Conservation (phyloP, 345 rosid species). For the Lenwebbia sp. region DNA sequence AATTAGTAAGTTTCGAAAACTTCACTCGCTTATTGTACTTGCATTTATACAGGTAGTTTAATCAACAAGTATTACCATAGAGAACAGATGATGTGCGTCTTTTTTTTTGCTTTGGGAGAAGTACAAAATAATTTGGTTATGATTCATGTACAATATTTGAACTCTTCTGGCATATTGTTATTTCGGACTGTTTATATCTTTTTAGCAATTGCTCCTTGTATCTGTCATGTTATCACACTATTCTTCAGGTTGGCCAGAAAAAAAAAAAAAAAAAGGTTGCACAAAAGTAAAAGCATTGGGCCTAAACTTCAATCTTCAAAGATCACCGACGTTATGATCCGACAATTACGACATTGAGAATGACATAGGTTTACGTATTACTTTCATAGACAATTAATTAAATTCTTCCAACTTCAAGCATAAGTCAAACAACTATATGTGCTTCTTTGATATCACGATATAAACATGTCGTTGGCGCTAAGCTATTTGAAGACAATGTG, state of each 20-base stretch:
- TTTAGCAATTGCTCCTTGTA: not conserved
- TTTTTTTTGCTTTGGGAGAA: too few relatives aligned
- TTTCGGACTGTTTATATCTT: not conserved
- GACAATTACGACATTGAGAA: not conserved
- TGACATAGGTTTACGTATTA: not conserved
- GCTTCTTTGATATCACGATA: not conserved
- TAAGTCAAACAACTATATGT: too few relatives aligned
- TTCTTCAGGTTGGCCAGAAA: not conserved
- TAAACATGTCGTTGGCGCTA: not conserved
- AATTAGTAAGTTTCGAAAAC: not conserved
- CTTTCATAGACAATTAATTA: not conserved
- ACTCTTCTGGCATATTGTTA: accelerated
- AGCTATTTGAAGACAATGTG: not conserved
- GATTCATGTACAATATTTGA: not conserved
- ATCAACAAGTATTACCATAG: too few relatives aligned
- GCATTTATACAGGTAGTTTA: not conserved
- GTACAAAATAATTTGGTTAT: not conserved
- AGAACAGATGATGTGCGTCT: accelerated
- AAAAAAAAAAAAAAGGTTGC: not conserved
- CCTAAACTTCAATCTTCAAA: not conserved
- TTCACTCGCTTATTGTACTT: not conserved
- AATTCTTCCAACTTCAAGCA: not conserved
- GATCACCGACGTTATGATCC: not conserved
- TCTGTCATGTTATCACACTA: not conserved
- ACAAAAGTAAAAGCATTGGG: not conserved